phyloP scores from a whole-genome alignment of 306 rosid genomes.

The Fragaria ananassa region DNA sequence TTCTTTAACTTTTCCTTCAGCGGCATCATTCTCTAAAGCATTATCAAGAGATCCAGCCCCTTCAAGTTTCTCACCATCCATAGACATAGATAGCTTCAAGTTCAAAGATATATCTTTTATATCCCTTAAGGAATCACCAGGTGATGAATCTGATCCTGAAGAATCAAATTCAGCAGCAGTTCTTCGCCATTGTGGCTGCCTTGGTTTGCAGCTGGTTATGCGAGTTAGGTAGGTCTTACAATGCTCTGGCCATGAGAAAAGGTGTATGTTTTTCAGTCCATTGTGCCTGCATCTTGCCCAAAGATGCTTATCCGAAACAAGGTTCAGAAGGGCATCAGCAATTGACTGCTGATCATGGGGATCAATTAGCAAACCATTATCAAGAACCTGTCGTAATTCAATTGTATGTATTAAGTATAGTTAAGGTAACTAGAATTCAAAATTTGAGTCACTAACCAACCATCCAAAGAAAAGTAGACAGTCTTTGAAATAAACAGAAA shows the following conservation, averaged over 20 bases:
- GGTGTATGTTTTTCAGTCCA: conserved; percentile 59
- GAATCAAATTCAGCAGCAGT: conserved; percentile 31
- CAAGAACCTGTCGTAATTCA: conserved; percentile 37
- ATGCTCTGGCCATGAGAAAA: conserved; percentile 60
- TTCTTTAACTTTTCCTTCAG: conserved; percentile 28
- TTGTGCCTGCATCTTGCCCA: conserved; percentile 59
- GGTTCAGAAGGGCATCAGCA: conserved; percentile 61
- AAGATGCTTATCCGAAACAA: conserved; percentile 62
- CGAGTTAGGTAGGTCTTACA: conserved; percentile 51
- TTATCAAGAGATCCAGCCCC: conserved; percentile 23
- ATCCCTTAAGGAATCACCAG: conserved; percentile 54
- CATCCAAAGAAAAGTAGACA: conserved; percentile 4
- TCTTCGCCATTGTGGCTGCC: conserved; percentile 58
- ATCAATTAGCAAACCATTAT: conserved; percentile 51
- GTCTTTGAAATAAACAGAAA: conserved; percentile 7
- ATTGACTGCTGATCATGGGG: conserved; percentile 57
- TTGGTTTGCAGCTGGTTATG: conserved; percentile 46
- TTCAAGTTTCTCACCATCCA: conserved; percentile 47
- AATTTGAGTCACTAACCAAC: background rate
- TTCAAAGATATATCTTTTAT: conserved; percentile 52
- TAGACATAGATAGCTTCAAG: conserved; percentile 44
- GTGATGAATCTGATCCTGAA: conserved; percentile 43
- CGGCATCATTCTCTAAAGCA: conserved; percentile 33
- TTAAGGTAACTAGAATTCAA: background rate
- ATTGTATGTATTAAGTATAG: background rate